Percentiles rank a stretch among this genome's conserved stretches.
Evolutionary conservation across 768 basidiomycete species (phyloP).

Genomic region (Suillus subalutaceus): DNA sequence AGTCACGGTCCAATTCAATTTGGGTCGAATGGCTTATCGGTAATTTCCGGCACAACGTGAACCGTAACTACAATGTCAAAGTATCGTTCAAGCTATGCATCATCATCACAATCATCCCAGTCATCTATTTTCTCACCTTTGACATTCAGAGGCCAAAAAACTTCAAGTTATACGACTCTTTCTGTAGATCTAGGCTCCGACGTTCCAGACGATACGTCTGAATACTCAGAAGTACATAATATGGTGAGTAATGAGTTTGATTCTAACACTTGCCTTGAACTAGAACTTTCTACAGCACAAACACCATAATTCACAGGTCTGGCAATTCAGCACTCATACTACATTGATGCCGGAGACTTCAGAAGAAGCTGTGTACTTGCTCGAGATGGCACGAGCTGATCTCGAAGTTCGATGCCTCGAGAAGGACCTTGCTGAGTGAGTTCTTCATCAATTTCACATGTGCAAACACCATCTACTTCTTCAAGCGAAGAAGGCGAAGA

Average conservation of each 20-base stretch:
- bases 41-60: not conserved
- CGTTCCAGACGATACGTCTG: not conserved
- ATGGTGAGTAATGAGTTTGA: not conserved
- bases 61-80: not conserved
- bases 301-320: not conserved
- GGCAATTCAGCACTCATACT: not conserved
- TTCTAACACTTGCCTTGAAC: constrained; percentile 1
- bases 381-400: not conserved
- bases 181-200: not conserved
- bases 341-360: not conserved
- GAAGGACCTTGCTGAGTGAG: not conserved
- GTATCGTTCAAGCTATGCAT: not conserved
- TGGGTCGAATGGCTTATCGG: not conserved
- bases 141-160: not conserved
- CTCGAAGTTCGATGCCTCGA: not conserved
- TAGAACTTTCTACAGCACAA: not conserved
- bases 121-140: not conserved
- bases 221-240: not conserved
- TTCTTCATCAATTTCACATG: not conserved
- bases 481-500: not conserved
- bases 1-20: not conserved
- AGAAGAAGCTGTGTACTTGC: not conserved
- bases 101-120: not conserved
- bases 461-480: not conserved
- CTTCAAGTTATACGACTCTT: not conserved